These are phyloP conservation scores for Heliamphora pulchella DNA, from an alignment of 179 eudicot species.

Conservation along the genomic window DNA sequence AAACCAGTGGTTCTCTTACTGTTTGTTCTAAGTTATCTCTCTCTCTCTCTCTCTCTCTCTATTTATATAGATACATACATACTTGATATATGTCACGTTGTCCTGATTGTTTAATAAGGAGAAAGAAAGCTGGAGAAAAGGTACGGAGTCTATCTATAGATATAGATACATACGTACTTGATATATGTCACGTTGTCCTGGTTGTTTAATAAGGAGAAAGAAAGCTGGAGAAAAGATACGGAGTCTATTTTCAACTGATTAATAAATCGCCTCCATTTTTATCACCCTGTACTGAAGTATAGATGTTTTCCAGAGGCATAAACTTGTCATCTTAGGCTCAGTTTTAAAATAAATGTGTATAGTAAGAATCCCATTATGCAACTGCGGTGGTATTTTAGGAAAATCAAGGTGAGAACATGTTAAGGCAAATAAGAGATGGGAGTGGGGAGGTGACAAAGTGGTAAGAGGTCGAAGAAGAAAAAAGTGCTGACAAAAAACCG, in stretches of 20 bases:
- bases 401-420: not conserved
- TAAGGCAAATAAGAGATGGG: not conserved
- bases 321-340: not conserved
- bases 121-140: not conserved
- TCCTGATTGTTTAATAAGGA: not conserved
- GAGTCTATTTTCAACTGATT: not conserved
- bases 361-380: not conserved
- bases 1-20: too few species aligned
- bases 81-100: not conserved
- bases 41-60: not conserved
- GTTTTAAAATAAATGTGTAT: not conserved
- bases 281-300: not conserved
- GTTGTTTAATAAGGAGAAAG: not conserved
- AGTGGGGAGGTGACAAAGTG: not conserved
- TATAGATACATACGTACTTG: too few species aligned
- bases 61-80: not conserved
- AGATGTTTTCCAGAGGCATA: not conserved
- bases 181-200: not conserved
- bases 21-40: slow-evolving; percentile 5
- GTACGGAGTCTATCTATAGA: not conserved
- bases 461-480: not conserved
- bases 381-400: not conserved
- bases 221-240: not conserved
- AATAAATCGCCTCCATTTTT: not conserved
- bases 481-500: not conserved